phyloP scores from a whole-genome alignment of 148 eudicot genomes.

The Fagopyrum tataricum region DNA sequence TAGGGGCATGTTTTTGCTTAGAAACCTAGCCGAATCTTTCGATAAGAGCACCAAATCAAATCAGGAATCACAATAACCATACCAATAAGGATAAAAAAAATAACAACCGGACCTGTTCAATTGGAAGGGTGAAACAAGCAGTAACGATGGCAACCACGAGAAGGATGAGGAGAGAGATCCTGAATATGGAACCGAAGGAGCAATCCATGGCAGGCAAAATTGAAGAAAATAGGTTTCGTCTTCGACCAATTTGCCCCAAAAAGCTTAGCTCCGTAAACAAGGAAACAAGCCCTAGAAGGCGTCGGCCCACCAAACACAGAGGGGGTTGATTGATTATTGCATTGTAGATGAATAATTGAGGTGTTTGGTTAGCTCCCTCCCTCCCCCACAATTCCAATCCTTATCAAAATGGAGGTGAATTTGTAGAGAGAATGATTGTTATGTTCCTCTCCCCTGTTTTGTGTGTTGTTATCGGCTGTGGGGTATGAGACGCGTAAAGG shows the following conservation, averaged over 20 bases:
- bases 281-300: slow-evolving; percentile 8
- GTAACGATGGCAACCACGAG: slow-evolving; percentile 53
- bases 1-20: not conserved
- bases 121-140: slow-evolving; percentile 76
- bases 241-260: not conserved
- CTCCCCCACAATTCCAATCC: not conserved
- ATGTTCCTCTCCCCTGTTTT: not conserved
- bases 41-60: not conserved
- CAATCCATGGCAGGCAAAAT: slow-evolving; percentile 33
- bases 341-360: slow-evolving; percentile 1
- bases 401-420: slow-evolving; percentile 5
- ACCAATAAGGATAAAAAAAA: not conserved
- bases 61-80: not conserved
- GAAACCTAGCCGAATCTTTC: not conserved
- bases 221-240: not conserved
- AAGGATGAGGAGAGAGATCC: slow-evolving; percentile 43
- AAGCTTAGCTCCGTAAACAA: not conserved
- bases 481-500: not conserved
- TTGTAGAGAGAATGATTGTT: not conserved
- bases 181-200: slow-evolving; percentile 41
- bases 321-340: not conserved
- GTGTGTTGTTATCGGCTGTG: not conserved
- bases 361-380: not conserved
- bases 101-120: slow-evolving; percentile 49
- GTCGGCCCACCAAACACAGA: not conserved